Conservation (phyloP, 2,329 filamentous ascomycete species). For the Cladosporium sp. region DNA sequence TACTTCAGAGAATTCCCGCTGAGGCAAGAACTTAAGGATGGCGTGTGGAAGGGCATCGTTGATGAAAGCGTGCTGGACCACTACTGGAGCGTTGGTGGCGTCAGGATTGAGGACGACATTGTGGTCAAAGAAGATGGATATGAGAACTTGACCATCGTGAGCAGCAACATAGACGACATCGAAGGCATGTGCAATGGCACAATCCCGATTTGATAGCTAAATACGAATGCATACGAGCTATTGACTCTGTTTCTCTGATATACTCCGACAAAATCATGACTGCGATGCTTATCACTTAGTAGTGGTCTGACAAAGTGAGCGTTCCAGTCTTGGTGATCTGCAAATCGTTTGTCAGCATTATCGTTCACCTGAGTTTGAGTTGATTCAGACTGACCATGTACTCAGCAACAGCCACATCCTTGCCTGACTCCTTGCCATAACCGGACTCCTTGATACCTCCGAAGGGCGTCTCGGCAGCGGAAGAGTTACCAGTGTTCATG, state of each 20-base stretch:
- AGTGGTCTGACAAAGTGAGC: slow-evolving; percentile 60
- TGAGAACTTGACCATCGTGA: slow-evolving; percentile 83
- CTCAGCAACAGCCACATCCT: slow-evolving; percentile 65
- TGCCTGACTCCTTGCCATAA: slow-evolving; percentile 68
- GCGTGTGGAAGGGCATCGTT: slow-evolving; percentile 64
- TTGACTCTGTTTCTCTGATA: not conserved
- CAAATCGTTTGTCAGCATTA: not conserved
- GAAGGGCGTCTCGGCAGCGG: slow-evolving; percentile 67
- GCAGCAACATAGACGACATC: slow-evolving; percentile 54
- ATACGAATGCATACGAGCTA: not conserved
- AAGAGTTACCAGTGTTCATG: slow-evolving; percentile 57
- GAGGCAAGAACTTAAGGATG: slow-evolving; percentile 66
- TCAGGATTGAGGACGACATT: slow-evolving; percentile 87
- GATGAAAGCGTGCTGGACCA: slow-evolving; percentile 64
- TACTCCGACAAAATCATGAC: not conserved
- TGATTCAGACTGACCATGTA: slow-evolving; percentile 43
- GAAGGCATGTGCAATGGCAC: slow-evolving; percentile 23
- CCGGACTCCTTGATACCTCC: slow-evolving; percentile 69
- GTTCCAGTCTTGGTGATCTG: slow-evolving; percentile 66
- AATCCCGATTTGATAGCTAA: not conserved
- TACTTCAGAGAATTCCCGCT: slow-evolving; percentile 77
- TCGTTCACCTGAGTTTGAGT: slow-evolving; percentile 30
- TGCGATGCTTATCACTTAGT: slow-evolving; percentile 35
- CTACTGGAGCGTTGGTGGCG: slow-evolving; percentile 81
- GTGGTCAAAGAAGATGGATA: slow-evolving; percentile 75